phyloP scores from a whole-genome alignment of 1,139 yeast genomes.

The Yamadazyma diospyri region DNA sequence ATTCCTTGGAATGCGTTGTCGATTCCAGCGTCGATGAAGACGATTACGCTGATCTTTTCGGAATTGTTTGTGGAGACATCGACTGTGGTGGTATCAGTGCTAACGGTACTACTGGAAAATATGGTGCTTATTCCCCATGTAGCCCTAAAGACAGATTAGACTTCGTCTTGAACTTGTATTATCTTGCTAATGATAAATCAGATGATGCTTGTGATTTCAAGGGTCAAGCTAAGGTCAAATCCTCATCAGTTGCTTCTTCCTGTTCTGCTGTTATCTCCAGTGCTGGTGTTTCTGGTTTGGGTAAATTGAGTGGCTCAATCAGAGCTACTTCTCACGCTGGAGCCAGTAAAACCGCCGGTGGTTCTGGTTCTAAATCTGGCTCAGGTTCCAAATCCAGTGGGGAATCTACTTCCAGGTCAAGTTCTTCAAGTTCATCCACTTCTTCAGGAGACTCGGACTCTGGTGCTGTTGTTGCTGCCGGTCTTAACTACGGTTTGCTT shows the following conservation, averaged over 20 bases:
- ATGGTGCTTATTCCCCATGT: constrained; percentile 43
- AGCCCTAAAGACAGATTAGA: constrained; percentile 37
- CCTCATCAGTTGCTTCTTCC: constrained; percentile 25
- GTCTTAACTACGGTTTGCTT: constrained; percentile 11
- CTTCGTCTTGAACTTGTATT: constrained; percentile 39
- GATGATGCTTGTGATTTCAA: constrained; percentile 38
- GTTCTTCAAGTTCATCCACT: constrained; percentile 19
- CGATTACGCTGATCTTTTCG: constrained; percentile 35
- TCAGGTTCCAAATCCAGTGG: constrained; percentile 16
- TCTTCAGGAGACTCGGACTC: constrained; percentile 20
- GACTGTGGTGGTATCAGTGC: constrained; percentile 38
- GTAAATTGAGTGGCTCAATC: constrained; percentile 24
- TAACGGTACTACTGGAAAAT: constrained; percentile 35
- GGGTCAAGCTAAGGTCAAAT: constrained; percentile 38
- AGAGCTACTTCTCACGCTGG: constrained; percentile 18
- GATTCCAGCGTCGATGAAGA: constrained; percentile 24
- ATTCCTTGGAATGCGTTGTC: constrained; percentile 36
- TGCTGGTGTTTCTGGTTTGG: constrained; percentile 23
- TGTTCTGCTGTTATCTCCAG: constrained; percentile 31
- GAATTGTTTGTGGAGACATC: constrained; percentile 29
- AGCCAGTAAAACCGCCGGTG: constrained; percentile 18
- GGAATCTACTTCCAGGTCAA: constrained; percentile 19
- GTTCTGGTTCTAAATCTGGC: constrained; percentile 10
- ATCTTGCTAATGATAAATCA: constrained; percentile 25
- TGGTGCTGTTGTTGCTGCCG: constrained; percentile 17